Evolutionary conservation across 2,329 filamentous ascomycete species (phyloP), one percentile per base, ranked within the genome.

Genomic region (Mycocentrospora acerina): DNA sequence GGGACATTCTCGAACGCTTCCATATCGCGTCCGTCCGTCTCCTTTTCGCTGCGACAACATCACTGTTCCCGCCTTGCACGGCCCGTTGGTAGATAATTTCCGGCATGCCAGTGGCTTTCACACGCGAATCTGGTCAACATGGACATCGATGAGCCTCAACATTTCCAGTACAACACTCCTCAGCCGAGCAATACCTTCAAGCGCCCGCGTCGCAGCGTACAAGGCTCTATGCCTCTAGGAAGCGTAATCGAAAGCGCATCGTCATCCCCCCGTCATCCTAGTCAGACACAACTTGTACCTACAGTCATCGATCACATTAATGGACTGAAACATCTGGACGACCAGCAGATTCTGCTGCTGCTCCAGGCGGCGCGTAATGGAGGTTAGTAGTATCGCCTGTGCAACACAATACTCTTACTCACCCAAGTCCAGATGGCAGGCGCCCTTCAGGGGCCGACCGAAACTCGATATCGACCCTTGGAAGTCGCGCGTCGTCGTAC

Each of bases 251-350:
- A 66, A 35, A 62, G 59, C 58, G 54, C 63, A 32, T 60, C 62
- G 19, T 61, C 64, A 18, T 66, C 64, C 18, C 64, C 64, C 15
- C 57, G 61, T 35, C 54, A 60, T 18, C 64, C 62, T 14, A 52
- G 55, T 40, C 60, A 66, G 33, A 50, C 51, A 18, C 53, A 53
- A 25, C 55, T 67, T 44, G 63, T 62, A 16, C 61, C 61, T 17
- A 63, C 66, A 24, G 59, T 68, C 36, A 64, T 67, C 44, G 57
- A 64, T 24, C 64, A 67, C 48, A 66, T 68, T 44, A 64, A 68
- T 51, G 65, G 60, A 24, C 44, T 68, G 29, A 68, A 67, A 40
- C 65, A 68, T 48, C 54, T 68, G 42, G 64, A 68, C 39, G 64
- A 68, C 45, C 58, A 67, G 34, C 62, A 65, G 46, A 67, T 68